Conservation (phyloP, 768 basidiomycete species). For the Trametes cingulata region DNA sequence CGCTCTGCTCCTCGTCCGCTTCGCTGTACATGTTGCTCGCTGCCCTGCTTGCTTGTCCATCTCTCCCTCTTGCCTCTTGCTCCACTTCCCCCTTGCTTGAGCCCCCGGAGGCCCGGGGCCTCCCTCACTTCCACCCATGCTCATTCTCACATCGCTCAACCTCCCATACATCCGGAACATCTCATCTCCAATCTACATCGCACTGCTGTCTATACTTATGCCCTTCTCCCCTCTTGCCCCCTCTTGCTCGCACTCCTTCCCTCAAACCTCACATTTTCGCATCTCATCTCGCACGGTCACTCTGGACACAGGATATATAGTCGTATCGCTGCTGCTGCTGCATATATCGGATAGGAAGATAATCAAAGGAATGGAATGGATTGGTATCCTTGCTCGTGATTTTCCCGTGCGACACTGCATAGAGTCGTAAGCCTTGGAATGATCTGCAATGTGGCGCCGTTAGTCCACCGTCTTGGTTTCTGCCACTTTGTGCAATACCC, state of each 20-base stretch:
- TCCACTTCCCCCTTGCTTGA: background rate
- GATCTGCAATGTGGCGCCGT: too few species aligned
- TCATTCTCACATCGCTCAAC: background rate
- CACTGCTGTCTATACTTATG: background rate
- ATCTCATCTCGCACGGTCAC: background rate
- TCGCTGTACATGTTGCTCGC: conserved; percentile 19
- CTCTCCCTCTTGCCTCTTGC: background rate
- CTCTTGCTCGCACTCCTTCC: background rate
- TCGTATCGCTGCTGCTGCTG: too few species aligned
- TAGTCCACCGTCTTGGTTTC: too few species aligned
- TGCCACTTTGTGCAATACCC: too few species aligned
- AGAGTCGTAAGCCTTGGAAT: too few species aligned
- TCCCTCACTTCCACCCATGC: background rate
- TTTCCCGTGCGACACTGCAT: too few species aligned
- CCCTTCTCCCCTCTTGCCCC: background rate
- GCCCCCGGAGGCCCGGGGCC: background rate
- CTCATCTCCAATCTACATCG: too few species aligned
- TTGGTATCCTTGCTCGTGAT: too few species aligned
- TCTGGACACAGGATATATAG: too few species aligned
- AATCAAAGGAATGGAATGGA: too few species aligned
- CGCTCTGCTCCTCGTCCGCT: conserved; percentile 9
- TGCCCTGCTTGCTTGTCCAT: background rate
- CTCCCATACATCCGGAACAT: too few species aligned
- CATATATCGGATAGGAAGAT: too few species aligned
- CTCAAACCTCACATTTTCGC: background rate